Base-by-base conservation (phyloP, 2,329 filamentous ascomycete species). In the Penicillium sp. region DNA sequence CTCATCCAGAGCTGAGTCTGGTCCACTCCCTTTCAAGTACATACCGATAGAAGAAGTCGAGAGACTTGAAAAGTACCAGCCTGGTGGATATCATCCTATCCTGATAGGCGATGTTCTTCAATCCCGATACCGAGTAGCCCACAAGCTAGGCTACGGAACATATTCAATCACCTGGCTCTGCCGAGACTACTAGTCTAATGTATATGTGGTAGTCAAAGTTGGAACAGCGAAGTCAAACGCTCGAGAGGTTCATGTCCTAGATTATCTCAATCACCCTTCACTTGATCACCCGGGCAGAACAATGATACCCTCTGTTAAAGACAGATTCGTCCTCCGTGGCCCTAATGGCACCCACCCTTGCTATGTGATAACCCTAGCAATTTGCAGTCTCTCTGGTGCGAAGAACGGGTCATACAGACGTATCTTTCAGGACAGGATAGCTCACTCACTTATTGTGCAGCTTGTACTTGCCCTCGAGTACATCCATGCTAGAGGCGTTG, bases 391-490 rank as follows among this genome's bases (percentile, higher is more conserved):
- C 16, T 57, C 60, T 2, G 31, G 18, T 5, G 28, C 48, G 2
- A 64, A 62, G 31, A 51, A 66, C 10, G 59, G 45, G 16, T 63
- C 62, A 11, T 64, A 28, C n/a, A 60, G 51, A 5, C 46, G 61
- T 2, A 18, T 66, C n/a, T 65, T 69, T 46, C 48, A 61, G 38
- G 50, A 60, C 30, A 52, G 60, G 4, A 57, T 61, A 2, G 63
- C 64, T 16, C 61, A 63, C 28, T 42, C 57, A n/a, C 39, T 68
- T 5, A 55, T 55, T n/a, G 62, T 62, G 1, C 63, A 67, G 46
- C 60, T 66, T 1, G 59, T 55, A 1, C 73, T 68, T 27, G 69
- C 63, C 22, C 62, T 74, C 8, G 58, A 63, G 0, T 66, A 67
- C 54, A 53, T 66, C 3, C 64, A 68, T 56, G 53, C 54, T 27